Evolutionary conservation across 768 basidiomycete species (phyloP).

Genomic region (Termitomyces heimii): DNA sequence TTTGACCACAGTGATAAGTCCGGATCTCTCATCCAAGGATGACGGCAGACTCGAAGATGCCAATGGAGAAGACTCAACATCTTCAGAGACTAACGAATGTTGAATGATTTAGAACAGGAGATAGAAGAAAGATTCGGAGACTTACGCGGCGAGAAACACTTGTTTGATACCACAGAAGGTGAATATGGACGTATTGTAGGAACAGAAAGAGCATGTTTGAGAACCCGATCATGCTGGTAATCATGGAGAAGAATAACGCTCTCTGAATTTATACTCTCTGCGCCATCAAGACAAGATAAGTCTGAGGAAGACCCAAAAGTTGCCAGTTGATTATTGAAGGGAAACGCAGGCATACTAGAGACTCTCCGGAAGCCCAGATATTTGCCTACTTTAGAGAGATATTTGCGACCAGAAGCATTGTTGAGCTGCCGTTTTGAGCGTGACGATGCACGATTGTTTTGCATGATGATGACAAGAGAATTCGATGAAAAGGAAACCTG

Average conservation of each 20-base stretch:
- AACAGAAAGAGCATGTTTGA: constrained; percentile 11
- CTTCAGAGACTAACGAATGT: not conserved
- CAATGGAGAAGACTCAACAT: not conserved
- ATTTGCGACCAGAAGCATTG: not conserved
- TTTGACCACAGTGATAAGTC: not conserved
- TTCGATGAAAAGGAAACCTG: not conserved
- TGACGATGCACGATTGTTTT: not conserved
- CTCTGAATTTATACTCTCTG: not conserved
- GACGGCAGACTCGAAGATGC: constrained; percentile 1
- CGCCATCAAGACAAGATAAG: not conserved
- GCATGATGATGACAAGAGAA: not conserved
- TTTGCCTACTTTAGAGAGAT: constrained; percentile 7
- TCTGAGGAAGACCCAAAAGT: not conserved
- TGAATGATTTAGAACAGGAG: not conserved
- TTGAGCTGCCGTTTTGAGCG: not conserved
- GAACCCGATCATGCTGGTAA: not conserved
- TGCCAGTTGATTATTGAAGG: not conserved
- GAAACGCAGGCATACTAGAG: constrained; percentile 2
- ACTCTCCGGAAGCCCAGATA: constrained; percentile 4
- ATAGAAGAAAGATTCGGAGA: not conserved
- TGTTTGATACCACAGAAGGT: constrained; percentile 2
- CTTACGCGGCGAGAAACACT: constrained; percentile 2
- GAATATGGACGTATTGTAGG: constrained; percentile 4
- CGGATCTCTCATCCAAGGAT: not conserved
- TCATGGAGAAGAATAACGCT: not conserved